Evolutionary conservation across 768 basidiomycete genomes (phyloP), one percentile per base, ranked within the genome.

Genomic region (Lepiota brunneoincarnata): DNA sequence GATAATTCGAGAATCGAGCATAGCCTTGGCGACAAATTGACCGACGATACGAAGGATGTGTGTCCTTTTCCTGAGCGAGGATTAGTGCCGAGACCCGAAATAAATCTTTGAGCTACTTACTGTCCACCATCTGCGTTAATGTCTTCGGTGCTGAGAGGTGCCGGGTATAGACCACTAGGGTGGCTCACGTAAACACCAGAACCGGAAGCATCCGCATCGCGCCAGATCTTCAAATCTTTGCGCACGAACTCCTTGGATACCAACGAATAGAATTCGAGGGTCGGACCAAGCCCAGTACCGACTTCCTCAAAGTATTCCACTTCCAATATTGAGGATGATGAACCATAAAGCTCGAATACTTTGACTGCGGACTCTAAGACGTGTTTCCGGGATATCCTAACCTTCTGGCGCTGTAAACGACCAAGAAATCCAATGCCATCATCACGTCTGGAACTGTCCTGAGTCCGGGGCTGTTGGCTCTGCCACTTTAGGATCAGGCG

Each of bases 301-400:
- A 98, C 95, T 75, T 99, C 97, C 64, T 97, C 93, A 64, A 98
- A 98, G 73, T 98, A 98, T 72, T 99, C 95, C 47, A 98, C 93
- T 67, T 99, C 97, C 38, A 99, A 80, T 18, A 98, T 84, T 0
- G 93, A 93, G 3, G 89, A 91, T 2, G 92, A 93, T 0, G 92
- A 91, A 1, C 97, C 97, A 62, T 98, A 99, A 46, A 98, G 82
- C 65, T 96, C 94, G 59, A 99, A 92, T 7, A 95, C 92, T 69
- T 98, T 98, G 64, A 95, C 87, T 1, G 93, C 94, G 17, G 94
- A 96, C 68, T 98, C 96, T 18, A 99, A 79, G 24, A 98, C 87
- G 63, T 96, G 91, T 59, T 91, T 91, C 54, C 97, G 83, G 14
- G 94, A 95, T 58, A 99, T 96, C 28, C 97, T 84, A 53, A 99